Base-by-base conservation (phyloP, 805 yeast species). In the Lipomyces yamanashiensis region DNA sequence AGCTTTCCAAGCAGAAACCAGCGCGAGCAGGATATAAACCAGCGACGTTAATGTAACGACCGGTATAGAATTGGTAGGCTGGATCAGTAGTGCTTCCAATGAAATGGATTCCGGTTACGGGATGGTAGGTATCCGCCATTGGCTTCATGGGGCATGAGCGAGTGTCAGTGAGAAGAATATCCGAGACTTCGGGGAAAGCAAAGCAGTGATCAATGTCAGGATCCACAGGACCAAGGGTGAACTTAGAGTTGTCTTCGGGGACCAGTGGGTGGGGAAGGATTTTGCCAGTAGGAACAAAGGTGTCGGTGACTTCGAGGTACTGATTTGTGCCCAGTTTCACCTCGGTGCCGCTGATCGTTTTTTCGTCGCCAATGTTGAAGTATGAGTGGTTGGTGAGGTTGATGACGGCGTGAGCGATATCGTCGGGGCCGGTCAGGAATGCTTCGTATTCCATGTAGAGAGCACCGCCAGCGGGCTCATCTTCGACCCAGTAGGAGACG, bases 1-100 rank as follows among this genome's bases (percentile, higher is more conserved):
- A 80, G 40, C 88, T 85, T 74, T 87, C 91, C 43, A 85, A 77
- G 67, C 88, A 85, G 74, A 87, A 81, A 2, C 89, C 90, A 58
- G 81, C 73, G 68, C 78, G 81, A 3, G 52, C 40, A 6, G 48
- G 47, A n/a, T 68, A 39, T 64, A 70, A 67, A 21, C 73, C 77
- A 4, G 44, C 64, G 41, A 79, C 78, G 58, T 78, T 69, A 50
- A 82, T 78, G 58, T 77, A 76, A 69, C 82, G 86, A 23, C 88
- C 89, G 37, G 89, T 85, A 74, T 86, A 87, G 47, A 87, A 77
- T 73, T 86, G 89, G 78, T 84, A 85, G 1, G 85, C 76, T 7
- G 90, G 91, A 63, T 87, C 91, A 2, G 90, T 87, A 7, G 88
- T 78, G 17, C 73, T 71, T 8, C 82, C 81, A 21, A 74, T 73